Conservation (phyloP, 306 rosid genomes). For the Erythrophleum fordii region DNA sequence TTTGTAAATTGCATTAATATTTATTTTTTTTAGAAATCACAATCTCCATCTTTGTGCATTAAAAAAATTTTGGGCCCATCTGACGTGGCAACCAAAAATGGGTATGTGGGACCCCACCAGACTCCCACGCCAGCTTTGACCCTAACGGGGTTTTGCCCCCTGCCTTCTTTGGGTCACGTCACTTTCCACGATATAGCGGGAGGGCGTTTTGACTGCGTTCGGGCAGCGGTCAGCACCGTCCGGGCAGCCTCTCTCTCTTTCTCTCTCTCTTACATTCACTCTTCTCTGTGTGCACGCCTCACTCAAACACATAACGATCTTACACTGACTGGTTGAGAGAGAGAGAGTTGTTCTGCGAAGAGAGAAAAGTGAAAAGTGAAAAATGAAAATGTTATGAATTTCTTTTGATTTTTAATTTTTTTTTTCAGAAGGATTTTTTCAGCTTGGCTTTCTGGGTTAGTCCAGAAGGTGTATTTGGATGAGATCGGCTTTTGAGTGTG, state of each 20-base stretch:
- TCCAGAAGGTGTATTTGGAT: slow-evolving; percentile 30
- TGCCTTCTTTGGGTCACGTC: slow-evolving; percentile 64
- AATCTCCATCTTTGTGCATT: background rate
- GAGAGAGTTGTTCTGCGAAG: slow-evolving; percentile 32
- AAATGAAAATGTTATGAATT: slow-evolving; percentile 44
- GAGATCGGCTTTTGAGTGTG: slow-evolving; percentile 69
- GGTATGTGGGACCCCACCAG: slow-evolving; percentile 41
- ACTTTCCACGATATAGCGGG: slow-evolving; percentile 84
- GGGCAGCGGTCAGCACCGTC: slow-evolving; percentile 92
- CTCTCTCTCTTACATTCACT: slow-evolving; percentile 32
- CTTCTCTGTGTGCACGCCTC: slow-evolving; percentile 60
- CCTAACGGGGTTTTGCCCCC: slow-evolving; percentile 64
- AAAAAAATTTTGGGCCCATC: background rate
- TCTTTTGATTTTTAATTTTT: slow-evolving; percentile 28
- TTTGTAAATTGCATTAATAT: background rate
- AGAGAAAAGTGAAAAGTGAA: slow-evolving; percentile 39
- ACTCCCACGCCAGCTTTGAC: slow-evolving; percentile 57
- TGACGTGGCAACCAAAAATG: slow-evolving; percentile 46
- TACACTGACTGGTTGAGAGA: slow-evolving; percentile 40
- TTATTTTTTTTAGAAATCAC: background rate
- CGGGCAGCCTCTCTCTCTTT: slow-evolving; percentile 61
- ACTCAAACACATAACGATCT: slow-evolving; percentile 53
- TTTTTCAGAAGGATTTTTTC: background rate
- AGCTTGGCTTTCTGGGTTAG: slow-evolving; percentile 37
- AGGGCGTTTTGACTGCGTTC: slow-evolving; percentile 76